These are phyloP conservation scores for Podospora comata DNA, from an alignment of 495 filamentous ascomycete genomes.

Conservation along the genomic window DNA sequence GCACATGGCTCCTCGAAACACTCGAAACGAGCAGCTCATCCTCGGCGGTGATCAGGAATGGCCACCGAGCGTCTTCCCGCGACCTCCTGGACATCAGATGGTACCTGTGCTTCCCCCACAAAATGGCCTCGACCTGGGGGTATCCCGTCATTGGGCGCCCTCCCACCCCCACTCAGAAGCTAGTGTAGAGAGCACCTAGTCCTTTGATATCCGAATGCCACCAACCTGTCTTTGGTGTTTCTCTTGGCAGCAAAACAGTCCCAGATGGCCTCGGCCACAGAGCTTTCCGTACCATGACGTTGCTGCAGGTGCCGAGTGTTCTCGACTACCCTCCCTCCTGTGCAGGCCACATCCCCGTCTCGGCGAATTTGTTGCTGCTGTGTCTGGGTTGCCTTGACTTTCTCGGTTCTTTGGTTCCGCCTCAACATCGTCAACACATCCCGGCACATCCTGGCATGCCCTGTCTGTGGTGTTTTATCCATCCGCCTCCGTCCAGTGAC, in stretches of 20 bases:
- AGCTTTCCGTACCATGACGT: slow-evolving; percentile 40
- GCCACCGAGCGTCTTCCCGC: slow-evolving; percentile 15
- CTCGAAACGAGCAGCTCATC: slow-evolving; percentile 32
- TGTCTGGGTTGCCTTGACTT: neutral
- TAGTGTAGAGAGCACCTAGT: neutral
- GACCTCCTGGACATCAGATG: slow-evolving; percentile 19
- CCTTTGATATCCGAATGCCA: slow-evolving; percentile 5
- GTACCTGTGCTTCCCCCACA: slow-evolving; percentile 14
- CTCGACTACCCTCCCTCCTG: slow-evolving; percentile 13
- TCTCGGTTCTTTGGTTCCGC: slow-evolving; percentile 10
- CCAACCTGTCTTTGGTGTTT: slow-evolving; percentile 19
- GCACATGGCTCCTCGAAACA: slow-evolving; percentile 28
- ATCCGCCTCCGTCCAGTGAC: slow-evolving; percentile 33
- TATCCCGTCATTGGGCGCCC: slow-evolving; percentile 19
- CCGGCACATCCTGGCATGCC: slow-evolving; percentile 17
- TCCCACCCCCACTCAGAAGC: neutral
- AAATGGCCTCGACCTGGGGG: slow-evolving; percentile 9
- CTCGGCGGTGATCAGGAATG: slow-evolving; percentile 42
- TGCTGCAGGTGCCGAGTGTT: slow-evolving; percentile 22
- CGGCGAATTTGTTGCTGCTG: slow-evolving; percentile 6
- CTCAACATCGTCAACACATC: slow-evolving; percentile 12
- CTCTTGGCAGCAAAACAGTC: slow-evolving; percentile 16
- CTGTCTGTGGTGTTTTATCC: slow-evolving; percentile 43
- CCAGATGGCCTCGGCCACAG: slow-evolving; percentile 30
- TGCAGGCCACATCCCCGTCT: slow-evolving; percentile 13